A percentile compares a stretch with the other conserved stretches of the same genome.
Conservation (phyloP, 2,329 filamentous ascomycete species). For the Ceratocystis albifundus region DNA sequence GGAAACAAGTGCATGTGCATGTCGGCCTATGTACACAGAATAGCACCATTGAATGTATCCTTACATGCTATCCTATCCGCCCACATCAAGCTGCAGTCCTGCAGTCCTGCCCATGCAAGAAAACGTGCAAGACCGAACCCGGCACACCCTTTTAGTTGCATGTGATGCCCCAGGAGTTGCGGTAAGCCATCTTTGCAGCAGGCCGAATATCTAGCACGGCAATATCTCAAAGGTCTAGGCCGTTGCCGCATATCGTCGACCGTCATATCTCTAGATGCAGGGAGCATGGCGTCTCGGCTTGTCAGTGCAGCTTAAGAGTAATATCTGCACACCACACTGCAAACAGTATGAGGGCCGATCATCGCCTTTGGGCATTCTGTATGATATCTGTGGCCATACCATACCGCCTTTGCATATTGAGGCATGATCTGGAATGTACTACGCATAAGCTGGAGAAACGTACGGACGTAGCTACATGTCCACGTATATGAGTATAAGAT, state of each 20-base stretch:
- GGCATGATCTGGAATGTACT: constrained; percentile 6
- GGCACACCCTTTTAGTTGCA: neutral
- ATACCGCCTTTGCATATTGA: neutral
- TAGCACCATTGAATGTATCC: neutral
- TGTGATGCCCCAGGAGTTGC: neutral
- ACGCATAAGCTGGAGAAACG: too few relatives aligned
- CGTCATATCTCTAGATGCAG: neutral
- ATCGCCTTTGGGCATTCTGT: neutral
- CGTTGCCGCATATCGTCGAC: too few relatives aligned
- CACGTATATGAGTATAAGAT: neutral
- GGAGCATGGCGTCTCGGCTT: too few relatives aligned
- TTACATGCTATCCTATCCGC: neutral
- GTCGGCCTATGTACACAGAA: neutral
- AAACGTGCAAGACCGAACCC: neutral
- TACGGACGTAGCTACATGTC: neutral
- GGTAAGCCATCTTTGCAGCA: neutral
- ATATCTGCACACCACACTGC: neutral
- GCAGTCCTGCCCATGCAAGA: neutral
- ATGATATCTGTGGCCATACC: neutral
- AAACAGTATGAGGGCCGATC: neutral
- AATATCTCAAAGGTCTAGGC: too few relatives aligned
- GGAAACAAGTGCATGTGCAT: neutral
- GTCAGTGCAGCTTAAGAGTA: too few relatives aligned
- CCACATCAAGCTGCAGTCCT: neutral
- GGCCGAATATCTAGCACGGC: too few relatives aligned